Base-by-base conservation (phyloP, 2,329 filamentous ascomycete species). In the Epichloe baconii region DNA sequence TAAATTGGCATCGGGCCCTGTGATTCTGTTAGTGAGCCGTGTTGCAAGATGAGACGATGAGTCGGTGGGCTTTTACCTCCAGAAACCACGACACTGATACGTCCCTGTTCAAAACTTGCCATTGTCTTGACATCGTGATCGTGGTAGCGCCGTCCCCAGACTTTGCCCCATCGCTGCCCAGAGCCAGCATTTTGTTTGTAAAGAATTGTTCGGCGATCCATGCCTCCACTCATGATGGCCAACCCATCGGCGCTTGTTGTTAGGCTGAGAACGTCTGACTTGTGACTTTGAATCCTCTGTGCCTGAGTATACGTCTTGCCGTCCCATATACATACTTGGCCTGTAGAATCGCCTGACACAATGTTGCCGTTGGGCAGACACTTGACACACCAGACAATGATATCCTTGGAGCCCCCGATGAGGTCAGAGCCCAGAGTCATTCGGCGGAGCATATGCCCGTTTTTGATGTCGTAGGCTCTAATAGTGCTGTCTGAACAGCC, bases 401-500 rank as follows among this genome's bases (percentile, higher is more conserved):
- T 84, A 57, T 95, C 86, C 67, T 87, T 91, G 17, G 86, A 80
- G 6, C 87, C 87, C 44, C 86, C 86, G 7, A 74, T 72, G 11
- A 88, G 75, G 37, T 91, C 88, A 50, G 83, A 82, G 4, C 91
- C 93, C 36, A 97, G 71, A 0, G 88, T 90, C 76, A 98, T 93
- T 57, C 81, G 87, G 44, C 88, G 79, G 53, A 95, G 64, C 54
- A 87, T 75, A 49, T 82, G 77, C 14, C 88, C 87, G 62, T 80
- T 91, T 48, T 86, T 77, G 58, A 88, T 84, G 64, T 97, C 89
- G 68, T 90, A 95, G 49, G 93, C 79, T 55, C 91, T 85, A 57
- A 98, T 93, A n/a, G 82, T 88, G 67, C 89, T 90, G 70, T 98
- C 91, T n/a, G 89, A 91, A 66, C 93, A 97, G 21, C 93, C 93